These are phyloP conservation scores for Diaporthe longicolla DNA, from an alignment of 2,329 filamentous ascomycete species.

Conservation along the genomic window DNA sequence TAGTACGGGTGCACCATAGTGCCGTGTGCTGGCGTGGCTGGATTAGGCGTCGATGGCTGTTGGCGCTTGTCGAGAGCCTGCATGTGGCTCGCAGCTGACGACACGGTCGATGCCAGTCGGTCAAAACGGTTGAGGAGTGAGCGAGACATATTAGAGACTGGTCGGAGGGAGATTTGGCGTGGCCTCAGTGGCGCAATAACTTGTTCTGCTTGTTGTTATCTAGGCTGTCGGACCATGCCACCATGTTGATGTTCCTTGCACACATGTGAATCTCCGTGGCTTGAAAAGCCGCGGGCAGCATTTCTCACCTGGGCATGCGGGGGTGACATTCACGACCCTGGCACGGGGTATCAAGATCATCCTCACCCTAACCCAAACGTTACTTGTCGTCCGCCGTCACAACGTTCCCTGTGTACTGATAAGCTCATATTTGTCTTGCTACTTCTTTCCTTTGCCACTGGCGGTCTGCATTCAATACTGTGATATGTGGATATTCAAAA, in stretches of 20 bases:
- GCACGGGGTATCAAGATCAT: neutral
- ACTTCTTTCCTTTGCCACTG: neutral
- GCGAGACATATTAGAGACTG: slow-evolving; percentile 22
- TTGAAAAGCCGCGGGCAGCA: slow-evolving; percentile 12
- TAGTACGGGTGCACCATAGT: slow-evolving; percentile 33
- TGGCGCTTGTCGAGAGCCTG: slow-evolving; percentile 20
- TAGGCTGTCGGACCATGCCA: neutral
- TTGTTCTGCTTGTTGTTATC: neutral
- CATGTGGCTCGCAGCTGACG: slow-evolving; percentile 26
- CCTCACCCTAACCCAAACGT: slow-evolving; percentile 5
- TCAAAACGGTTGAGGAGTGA: slow-evolving; percentile 35
- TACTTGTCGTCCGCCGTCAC: neutral
- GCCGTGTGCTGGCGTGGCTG: neutral
- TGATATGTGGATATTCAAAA: neutral
- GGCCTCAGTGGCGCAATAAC: neutral
- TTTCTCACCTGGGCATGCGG: slow-evolving; percentile 5
- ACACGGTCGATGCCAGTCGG: slow-evolving; percentile 36
- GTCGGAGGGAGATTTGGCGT: neutral
- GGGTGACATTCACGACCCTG: neutral
- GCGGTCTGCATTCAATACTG: neutral
- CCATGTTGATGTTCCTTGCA: slow-evolving; percentile 1
- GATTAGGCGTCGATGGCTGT: neutral
- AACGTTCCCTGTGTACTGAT: neutral
- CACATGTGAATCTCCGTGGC: neutral
- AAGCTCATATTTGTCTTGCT: neutral